These are phyloP conservation scores for Eucalyptus curtisii DNA, from an alignment of 345 rosid species.

Conservation along the genomic window DNA sequence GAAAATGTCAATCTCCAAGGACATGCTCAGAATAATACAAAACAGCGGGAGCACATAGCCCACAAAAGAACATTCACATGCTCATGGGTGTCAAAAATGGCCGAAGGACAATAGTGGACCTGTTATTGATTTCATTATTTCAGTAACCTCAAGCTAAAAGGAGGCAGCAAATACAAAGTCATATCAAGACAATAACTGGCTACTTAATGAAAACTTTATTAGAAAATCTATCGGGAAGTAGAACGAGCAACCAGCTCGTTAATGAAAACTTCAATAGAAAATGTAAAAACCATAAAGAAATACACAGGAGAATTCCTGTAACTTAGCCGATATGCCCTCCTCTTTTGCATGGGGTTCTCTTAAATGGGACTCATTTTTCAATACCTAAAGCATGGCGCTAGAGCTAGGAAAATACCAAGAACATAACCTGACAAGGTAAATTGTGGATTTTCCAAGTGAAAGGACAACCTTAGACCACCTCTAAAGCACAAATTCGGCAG, in stretches of 20 bases:
- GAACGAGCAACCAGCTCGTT: too few relatives aligned
- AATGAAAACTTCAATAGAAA: not conserved
- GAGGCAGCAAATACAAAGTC: not conserved
- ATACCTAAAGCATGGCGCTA: not conserved
- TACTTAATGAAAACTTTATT: too few relatives aligned
- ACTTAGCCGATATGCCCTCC: not conserved
- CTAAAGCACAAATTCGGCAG: rapidly evolving
- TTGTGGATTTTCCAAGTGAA: not conserved
- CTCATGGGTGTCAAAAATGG: not conserved
- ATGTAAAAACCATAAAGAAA: not conserved
- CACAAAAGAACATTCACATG: not conserved
- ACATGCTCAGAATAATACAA: not conserved
- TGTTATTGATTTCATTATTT: not conserved
- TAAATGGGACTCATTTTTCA: not conserved
- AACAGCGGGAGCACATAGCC: not conserved
- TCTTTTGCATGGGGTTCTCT: not conserved
- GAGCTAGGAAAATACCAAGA: not conserved
- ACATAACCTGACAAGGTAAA: not conserved
- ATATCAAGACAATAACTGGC: too few relatives aligned
- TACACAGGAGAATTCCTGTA: not conserved
- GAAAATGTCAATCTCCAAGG: not conserved
- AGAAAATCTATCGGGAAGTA: not conserved
- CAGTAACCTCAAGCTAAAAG: not conserved
- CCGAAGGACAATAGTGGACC: not conserved
- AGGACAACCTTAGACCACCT: not conserved